Conservation (phyloP, 2,329 filamentous ascomycete genomes). For the Colletotrichum sp. region DNA sequence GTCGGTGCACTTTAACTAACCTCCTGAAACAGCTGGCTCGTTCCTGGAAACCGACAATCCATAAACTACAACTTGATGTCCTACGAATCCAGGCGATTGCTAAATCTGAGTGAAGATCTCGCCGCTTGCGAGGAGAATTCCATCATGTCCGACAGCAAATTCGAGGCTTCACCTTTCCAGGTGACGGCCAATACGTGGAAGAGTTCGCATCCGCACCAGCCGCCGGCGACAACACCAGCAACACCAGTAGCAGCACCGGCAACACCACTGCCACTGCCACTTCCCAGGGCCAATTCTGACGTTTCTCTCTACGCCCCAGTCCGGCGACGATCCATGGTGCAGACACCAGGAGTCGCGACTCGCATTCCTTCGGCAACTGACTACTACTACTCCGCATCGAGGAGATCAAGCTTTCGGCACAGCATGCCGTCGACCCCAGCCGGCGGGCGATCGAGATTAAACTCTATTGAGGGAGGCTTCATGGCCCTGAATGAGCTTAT, state of each 20-base stretch:
- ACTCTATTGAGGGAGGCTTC: conserved; percentile 41
- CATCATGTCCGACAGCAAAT: conserved; percentile 37
- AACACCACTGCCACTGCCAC: conserved; percentile 21
- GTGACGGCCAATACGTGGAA: conserved; percentile 40
- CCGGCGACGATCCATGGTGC: conserved; percentile 52
- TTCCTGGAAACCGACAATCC: conserved; percentile 39
- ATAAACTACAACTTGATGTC: conserved; percentile 48
- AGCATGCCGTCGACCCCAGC: conserved; percentile 42
- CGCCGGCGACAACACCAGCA: neutral
- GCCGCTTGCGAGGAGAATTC: conserved; percentile 34
- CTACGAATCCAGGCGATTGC: conserved; percentile 49
- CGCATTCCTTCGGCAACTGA: conserved; percentile 28
- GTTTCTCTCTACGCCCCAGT: conserved; percentile 51
- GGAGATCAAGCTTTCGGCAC: conserved; percentile 38
- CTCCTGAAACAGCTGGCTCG: conserved; percentile 31
- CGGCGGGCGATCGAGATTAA: conserved; percentile 37
- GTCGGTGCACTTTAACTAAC: neutral
- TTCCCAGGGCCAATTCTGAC: conserved; percentile 49
- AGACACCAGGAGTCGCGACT: conserved; percentile 56
- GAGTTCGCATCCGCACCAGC: conserved; percentile 35
- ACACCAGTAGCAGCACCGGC: neutral
- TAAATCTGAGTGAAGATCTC: conserved; percentile 42
- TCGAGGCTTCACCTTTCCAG: conserved; percentile 30
- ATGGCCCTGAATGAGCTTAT: neutral
- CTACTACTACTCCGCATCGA: conserved; percentile 15